phyloP scores from a whole-genome alignment of 257 asterid genomes.

The Voacanga thouarsii region DNA sequence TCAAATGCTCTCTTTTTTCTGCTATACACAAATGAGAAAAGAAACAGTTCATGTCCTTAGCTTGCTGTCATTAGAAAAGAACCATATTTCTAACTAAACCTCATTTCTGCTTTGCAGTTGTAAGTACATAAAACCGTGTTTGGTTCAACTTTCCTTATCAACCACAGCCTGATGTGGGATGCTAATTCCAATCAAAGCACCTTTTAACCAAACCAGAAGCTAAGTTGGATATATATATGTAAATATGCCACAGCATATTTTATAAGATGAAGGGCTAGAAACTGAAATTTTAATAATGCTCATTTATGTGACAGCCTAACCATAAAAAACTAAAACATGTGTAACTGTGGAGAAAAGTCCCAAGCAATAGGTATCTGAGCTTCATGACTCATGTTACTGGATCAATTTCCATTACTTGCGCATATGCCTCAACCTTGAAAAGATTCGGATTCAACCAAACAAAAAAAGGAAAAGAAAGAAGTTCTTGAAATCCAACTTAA shows the following conservation, averaged over 20 bases:
- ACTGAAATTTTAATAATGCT: too few species aligned
- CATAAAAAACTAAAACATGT: background rate
- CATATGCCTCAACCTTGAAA: background rate
- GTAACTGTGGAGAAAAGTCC: background rate
- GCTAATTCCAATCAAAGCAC: background rate
- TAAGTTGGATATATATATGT: background rate
- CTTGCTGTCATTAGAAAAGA: background rate
- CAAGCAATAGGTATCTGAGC: background rate
- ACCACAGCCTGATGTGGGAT: background rate
- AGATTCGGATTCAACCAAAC: background rate
- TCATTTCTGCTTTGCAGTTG: background rate
- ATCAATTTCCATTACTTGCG: background rate
- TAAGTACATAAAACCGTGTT: background rate
- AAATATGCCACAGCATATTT: background rate
- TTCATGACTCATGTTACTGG: background rate
- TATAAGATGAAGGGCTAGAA: background rate
- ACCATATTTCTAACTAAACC: background rate
- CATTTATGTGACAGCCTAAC: too few species aligned
- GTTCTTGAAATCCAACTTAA: background rate
- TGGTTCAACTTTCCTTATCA: background rate
- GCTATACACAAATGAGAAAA: too few species aligned
- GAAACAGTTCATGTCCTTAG: background rate
- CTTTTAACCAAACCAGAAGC: background rate
- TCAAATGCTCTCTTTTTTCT: background rate
- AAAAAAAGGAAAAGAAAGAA: background rate